These are phyloP conservation scores for Begonia peltatifolia DNA, from an alignment of 306 rosid genomes.

Conservation along the genomic window DNA sequence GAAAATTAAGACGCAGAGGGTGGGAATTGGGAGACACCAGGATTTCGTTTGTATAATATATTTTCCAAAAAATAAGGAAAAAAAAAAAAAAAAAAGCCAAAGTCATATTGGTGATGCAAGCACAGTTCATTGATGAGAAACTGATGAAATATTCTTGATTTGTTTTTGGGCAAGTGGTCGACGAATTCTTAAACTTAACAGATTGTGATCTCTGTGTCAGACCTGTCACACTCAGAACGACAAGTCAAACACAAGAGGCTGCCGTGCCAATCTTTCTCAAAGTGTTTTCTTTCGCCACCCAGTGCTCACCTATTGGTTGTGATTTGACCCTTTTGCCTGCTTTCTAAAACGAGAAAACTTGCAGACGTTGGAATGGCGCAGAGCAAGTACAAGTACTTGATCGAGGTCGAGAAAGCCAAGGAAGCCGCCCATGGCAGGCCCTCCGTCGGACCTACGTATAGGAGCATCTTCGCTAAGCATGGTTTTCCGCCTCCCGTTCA, in stretches of 20 bases:
- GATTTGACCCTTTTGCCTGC: background rate
- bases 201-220: background rate
- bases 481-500: conserved; percentile 56
- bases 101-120: too few relatives aligned
- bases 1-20: too few relatives aligned
- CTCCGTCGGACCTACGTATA: conserved; percentile 63
- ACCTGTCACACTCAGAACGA: background rate
- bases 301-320: conserved; percentile 6
- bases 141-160: too few relatives aligned
- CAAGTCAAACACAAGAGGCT: background rate
- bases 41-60: too few relatives aligned
- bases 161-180: too few relatives aligned
- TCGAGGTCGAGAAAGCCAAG: conserved; percentile 60
- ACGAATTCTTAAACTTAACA: background rate
- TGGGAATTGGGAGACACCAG: too few relatives aligned
- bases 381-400: conserved; percentile 22
- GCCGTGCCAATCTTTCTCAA: background rate
- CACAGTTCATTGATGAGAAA: too few relatives aligned
- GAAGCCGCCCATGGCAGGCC: conserved; percentile 41
- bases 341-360: background rate
- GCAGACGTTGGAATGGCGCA: conserved; percentile 16
- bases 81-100: too few relatives aligned
- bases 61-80: too few relatives aligned
- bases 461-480: conserved; percentile 70
- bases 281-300: background rate